Conservation (phyloP, 345 rosid genomes). For the Eucalyptus lansdowneana region DNA sequence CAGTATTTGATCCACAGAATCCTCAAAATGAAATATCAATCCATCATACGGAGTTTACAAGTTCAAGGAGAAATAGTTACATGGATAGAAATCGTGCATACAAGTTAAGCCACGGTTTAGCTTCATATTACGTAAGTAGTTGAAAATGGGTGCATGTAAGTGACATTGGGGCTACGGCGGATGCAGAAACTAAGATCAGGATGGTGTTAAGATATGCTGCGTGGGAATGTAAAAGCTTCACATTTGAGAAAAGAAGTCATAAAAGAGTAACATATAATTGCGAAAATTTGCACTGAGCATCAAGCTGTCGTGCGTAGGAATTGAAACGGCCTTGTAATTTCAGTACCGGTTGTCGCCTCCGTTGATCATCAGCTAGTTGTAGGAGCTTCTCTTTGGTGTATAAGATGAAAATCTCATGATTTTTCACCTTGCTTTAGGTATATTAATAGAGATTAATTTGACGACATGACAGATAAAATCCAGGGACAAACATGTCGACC, state of each 20-base stretch:
- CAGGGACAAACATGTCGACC: conserved; percentile 27
- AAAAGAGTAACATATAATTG: neutral
- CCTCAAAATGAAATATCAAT: neutral
- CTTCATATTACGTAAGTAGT: too few relatives aligned
- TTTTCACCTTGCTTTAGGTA: neutral
- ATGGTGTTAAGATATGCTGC: neutral
- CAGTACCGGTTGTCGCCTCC: neutral
- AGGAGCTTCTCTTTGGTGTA: neutral
- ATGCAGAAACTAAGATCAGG: neutral
- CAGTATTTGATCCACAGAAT: neutral
- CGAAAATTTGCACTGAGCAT: neutral
- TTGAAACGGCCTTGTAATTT: neutral
- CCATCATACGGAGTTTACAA: neutral
- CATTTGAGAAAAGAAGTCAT: neutral
- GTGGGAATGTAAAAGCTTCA: neutral
- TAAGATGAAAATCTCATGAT: neutral
- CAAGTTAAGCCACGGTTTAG: neutral
- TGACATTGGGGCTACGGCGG: neutral
- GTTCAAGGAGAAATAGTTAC: neutral
- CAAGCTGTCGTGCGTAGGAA: neutral
- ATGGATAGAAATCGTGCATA: neutral
- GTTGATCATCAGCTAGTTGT: neutral
- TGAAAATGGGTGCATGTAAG: neutral
- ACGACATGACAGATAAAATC: neutral
- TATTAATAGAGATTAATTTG: neutral